These are phyloP conservation scores for Yamadazyma ubonensis DNA, from an alignment of 805 yeast genomes.

Conservation along the genomic window DNA sequence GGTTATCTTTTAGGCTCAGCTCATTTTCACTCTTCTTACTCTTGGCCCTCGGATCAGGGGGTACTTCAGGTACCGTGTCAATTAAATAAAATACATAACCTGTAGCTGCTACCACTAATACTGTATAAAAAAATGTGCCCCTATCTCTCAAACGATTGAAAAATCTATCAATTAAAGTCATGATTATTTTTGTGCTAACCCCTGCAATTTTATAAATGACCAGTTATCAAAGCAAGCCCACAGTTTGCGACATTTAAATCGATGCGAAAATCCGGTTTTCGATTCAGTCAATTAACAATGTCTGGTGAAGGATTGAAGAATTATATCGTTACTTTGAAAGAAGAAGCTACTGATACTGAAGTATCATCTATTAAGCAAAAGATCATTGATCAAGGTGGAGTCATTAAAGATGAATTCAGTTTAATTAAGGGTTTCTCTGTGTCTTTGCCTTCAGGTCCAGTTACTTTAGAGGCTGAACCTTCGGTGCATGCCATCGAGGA, in stretches of 20 bases:
- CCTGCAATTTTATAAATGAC: too few species aligned
- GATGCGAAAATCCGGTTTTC: conserved; percentile 1
- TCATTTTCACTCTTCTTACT: background rate
- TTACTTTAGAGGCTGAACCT: too few species aligned
- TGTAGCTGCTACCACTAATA: conserved; percentile 29
- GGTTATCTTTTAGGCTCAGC: background rate
- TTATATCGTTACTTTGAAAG: conserved; percentile 48
- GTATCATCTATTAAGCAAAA: conserved; percentile 45
- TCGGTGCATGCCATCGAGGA: conserved; percentile 63
- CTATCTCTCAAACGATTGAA: conserved; percentile 31
- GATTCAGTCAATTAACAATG: background rate
- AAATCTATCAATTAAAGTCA: conserved; percentile 31
- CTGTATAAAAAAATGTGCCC: conserved; percentile 35
- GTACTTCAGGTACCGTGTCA: conserved; percentile 18
- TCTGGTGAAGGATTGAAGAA: conserved; percentile 21
- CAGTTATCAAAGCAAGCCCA: background rate
- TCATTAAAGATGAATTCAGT: conserved; percentile 56
- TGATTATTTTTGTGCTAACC: too few species aligned
- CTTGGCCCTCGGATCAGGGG: conserved; percentile 12
- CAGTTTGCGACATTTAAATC: conserved; percentile 1
- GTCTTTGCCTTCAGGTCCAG: conserved; percentile 63
- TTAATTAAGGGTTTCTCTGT: conserved; percentile 68
- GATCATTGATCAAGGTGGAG: conserved; percentile 55
- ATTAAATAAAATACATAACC: conserved; percentile 26
- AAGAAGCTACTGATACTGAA: conserved; percentile 41